Evolutionary conservation across 495 filamentous ascomycete species (phyloP).

Genomic region (Pseudotulostoma volvatum): DNA sequence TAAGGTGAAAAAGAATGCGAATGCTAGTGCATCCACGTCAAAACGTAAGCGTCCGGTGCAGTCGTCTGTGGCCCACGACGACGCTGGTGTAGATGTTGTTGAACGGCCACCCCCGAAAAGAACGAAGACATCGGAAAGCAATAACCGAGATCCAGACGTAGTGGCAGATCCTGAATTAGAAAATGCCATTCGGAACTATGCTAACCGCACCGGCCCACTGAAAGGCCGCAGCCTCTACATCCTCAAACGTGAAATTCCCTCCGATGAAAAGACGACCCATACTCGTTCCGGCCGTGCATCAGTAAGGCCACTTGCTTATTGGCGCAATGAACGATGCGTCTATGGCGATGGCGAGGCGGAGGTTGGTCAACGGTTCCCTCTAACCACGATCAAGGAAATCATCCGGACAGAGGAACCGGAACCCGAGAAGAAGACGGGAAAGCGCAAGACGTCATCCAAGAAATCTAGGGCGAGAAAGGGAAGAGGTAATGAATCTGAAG

Average conservation of each 20-base stretch:
- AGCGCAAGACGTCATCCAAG: constrained; percentile 14
- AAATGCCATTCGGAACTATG: constrained; percentile 26
- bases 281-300: constrained; percentile 40
- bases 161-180: constrained; percentile 21
- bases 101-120: constrained; percentile 23
- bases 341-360: constrained; percentile 42
- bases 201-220: constrained; percentile 27
- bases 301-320: constrained; percentile 67
- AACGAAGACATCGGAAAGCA: constrained; percentile 13
- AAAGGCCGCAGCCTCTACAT: constrained; percentile 50
- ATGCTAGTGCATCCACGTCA: constrained; percentile 6
- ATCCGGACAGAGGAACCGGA: constrained; percentile 52
- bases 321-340: constrained; percentile 67
- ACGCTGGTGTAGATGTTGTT: constrained; percentile 10
- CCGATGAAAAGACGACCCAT: constrained; percentile 29
- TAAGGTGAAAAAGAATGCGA: constrained; percentile 7
- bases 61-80: constrained; percentile 15
- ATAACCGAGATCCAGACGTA: constrained; percentile 3
- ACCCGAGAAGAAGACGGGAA: constrained; percentile 21
- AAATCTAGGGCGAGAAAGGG: constrained; percentile 23
- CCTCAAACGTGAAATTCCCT: constrained; percentile 49
- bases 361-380: constrained; percentile 35
- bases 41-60: constrained; percentile 19
- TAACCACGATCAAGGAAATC: constrained; percentile 57
- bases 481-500: constrained; percentile 16